These are phyloP conservation scores for Mucor velutinosus DNA, from an alignment of 371 early-diverging fungal genomes.

Conservation along the genomic window DNA sequence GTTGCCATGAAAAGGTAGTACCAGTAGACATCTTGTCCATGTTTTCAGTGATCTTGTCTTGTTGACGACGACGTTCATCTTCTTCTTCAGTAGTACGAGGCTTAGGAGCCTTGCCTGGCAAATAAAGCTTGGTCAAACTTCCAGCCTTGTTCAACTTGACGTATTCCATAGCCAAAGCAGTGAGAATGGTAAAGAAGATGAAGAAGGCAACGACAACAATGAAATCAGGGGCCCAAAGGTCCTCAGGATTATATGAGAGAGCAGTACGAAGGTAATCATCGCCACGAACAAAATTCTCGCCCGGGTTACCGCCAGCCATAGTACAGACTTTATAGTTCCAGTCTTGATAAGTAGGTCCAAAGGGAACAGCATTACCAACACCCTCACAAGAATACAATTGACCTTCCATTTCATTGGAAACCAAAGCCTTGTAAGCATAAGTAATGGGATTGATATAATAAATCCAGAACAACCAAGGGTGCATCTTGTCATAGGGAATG, in stretches of 20 bases:
- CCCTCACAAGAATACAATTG: conserved; percentile 57
- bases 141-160: conserved; percentile 46
- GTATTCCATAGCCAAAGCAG: conserved; percentile 51
- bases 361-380: conserved; percentile 52
- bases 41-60: conserved; percentile 24
- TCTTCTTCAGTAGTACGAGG: conserved; percentile 30
- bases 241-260: conserved; percentile 35
- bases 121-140: conserved; percentile 52
- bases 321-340: conserved; percentile 65
- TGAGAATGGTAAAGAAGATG: conserved; percentile 47
- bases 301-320: conserved; percentile 59
- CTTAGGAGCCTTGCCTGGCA: conserved; percentile 38
- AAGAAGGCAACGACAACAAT: conserved; percentile 49
- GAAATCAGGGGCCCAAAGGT: conserved; percentile 44
- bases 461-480: conserved; percentile 74
- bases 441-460: conserved; percentile 76
- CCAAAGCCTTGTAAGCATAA: conserved; percentile 70
- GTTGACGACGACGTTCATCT: conserved; percentile 28
- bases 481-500: conserved; percentile 66
- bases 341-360: conserved; percentile 56
- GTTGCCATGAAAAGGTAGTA: conserved; percentile 57
- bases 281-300: conserved; percentile 55
- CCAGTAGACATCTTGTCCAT: conserved; percentile 40
- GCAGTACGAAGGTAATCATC: conserved; percentile 66
- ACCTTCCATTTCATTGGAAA: conserved; percentile 76